A percentile compares a stretch with the other conserved stretches of the same genome.
Conservation (phyloP, 2,329 filamentous ascomycete species). For the Aspergillus niger region DNA sequence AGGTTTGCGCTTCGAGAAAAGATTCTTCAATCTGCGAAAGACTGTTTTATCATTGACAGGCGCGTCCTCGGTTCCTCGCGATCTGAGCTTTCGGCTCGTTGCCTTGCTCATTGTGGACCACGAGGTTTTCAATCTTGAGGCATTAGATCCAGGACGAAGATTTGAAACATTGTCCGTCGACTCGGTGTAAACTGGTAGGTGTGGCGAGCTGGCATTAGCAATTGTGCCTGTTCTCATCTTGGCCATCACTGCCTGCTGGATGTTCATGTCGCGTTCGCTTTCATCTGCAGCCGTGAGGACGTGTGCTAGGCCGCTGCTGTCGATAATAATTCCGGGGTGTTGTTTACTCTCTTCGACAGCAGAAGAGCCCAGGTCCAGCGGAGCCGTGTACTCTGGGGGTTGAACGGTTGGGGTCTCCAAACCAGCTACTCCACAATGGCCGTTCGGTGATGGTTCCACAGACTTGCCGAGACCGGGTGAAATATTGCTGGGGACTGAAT, state of each 20-base stretch:
- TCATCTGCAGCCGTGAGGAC: conserved; percentile 25
- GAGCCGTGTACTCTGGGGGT: background rate
- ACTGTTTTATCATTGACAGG: background rate
- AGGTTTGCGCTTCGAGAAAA: conserved; percentile 11
- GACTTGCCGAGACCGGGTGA: conserved; percentile 15
- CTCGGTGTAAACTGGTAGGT: background rate
- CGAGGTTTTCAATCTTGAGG: conserved; percentile 10
- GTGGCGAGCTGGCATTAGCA: background rate
- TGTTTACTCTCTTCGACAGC: background rate
- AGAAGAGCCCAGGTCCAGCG: conserved; percentile 3
- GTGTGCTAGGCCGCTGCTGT: conserved; percentile 23
- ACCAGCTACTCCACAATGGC: background rate
- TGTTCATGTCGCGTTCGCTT: conserved; percentile 18
- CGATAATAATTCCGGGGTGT: conserved; percentile 24
- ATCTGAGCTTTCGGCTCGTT: background rate
- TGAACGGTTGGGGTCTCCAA: background rate
- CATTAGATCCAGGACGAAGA: background rate
- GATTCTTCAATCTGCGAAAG: conserved; percentile 7
- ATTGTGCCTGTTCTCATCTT: conserved; percentile 26
- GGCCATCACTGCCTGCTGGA: conserved; percentile 29
- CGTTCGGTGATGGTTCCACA: background rate
- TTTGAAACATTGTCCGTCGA: background rate
- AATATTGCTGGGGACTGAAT: conserved; percentile 2
- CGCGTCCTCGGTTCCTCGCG: background rate
- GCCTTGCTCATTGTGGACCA: conserved; percentile 10